phyloP scores from a whole-genome alignment of 2,329 filamentous ascomycete genomes.

The Verruconis gallopava region DNA sequence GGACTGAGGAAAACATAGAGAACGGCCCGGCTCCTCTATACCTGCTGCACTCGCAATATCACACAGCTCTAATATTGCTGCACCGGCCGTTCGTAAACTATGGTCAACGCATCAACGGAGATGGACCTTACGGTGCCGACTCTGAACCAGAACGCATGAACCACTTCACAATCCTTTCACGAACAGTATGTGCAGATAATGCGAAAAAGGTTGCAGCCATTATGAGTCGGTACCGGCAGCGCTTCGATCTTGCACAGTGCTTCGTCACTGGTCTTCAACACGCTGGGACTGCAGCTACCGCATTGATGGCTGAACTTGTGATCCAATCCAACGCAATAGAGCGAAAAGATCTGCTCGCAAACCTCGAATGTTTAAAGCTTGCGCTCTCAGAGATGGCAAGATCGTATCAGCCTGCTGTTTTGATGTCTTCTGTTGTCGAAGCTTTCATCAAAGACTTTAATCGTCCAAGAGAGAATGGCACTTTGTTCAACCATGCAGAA shows the following conservation, averaged over 20 bases:
- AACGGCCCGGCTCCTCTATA: background rate
- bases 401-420: constrained; percentile 12
- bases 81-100: constrained; percentile 42
- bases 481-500: background rate
- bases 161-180: constrained; percentile 12
- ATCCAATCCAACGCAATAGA: constrained; percentile 6
- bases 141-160: background rate
- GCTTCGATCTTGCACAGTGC: constrained; percentile 10
- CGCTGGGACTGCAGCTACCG: constrained; percentile 13
- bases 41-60: constrained; percentile 29
- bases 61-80: constrained; percentile 39
- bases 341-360: constrained; percentile 10
- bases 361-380: constrained; percentile 8
- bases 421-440: constrained; percentile 12
- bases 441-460: constrained; percentile 12
- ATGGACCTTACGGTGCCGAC: background rate
- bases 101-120: constrained; percentile 18
- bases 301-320: constrained; percentile 13
- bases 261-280: constrained; percentile 14
- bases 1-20: background rate
- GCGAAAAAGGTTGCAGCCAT: constrained; percentile 12
- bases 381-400: constrained; percentile 11
- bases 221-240: constrained; percentile 9
- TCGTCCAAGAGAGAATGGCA: background rate
- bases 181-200: constrained; percentile 12